Evolutionary conservation across 805 yeast species (phyloP).

Genomic region (Pichia manshurica): DNA sequence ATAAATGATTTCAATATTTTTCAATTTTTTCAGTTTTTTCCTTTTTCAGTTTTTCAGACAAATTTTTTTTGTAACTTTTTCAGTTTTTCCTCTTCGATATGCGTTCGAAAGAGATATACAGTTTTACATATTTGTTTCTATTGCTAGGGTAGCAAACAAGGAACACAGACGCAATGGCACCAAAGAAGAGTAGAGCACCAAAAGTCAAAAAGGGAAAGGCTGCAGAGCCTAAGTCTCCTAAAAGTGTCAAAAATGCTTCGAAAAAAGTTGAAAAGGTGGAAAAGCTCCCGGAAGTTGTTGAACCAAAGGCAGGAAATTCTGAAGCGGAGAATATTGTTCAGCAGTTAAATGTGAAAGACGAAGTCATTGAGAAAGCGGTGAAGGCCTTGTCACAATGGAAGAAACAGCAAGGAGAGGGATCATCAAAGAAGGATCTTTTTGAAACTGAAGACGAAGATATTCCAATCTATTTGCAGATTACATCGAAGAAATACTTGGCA

Average conservation of each 20-base stretch:
- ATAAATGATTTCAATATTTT: too few species aligned
- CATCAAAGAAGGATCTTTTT: slow-evolving; percentile 40
- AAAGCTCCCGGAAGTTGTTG: neutral
- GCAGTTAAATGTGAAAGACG: slow-evolving; percentile 22
- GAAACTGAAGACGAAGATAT: slow-evolving; percentile 54
- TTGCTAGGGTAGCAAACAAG: neutral
- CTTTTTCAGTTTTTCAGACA: too few species aligned
- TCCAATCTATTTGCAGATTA: slow-evolving; percentile 53
- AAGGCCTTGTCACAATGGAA: slow-evolving; percentile 61
- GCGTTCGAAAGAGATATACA: neutral
- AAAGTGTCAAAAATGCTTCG: neutral
- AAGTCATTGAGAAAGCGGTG: slow-evolving; percentile 44
- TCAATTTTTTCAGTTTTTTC: neutral
- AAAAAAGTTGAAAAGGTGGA: neutral
- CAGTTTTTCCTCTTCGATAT: neutral
- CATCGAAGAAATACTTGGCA: slow-evolving; percentile 59
- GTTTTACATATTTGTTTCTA: too few species aligned
- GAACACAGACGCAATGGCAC: slow-evolving; percentile 2
- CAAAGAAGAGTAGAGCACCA: slow-evolving; percentile 7
- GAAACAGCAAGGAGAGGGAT: slow-evolving; percentile 27
- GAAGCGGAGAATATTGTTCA: slow-evolving; percentile 4
- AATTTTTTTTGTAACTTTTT: neutral
- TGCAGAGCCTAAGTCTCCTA: neutral
- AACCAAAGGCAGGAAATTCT: neutral
- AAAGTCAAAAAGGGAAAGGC: neutral